These are phyloP conservation scores for Exobasidium cylindrosporum DNA, from an alignment of 1,284 basidiomycete species.

Conservation along the genomic window DNA sequence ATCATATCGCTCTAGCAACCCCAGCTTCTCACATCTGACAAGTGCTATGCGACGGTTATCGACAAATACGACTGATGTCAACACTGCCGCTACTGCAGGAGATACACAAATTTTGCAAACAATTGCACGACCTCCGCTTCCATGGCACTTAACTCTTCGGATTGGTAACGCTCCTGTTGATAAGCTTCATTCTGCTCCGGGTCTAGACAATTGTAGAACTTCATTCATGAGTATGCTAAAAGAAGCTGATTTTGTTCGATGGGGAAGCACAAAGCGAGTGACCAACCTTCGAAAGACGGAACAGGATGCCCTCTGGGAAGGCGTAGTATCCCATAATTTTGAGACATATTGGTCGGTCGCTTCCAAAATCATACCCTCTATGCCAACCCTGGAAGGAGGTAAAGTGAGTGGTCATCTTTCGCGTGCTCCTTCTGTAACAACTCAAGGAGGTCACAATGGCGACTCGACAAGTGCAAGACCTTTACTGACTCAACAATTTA, in stretches of 20 bases:
- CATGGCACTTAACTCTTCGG: slow-evolving; percentile 36
- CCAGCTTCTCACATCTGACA: neutral
- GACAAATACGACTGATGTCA: neutral
- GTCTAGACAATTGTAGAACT: slow-evolving; percentile 32
- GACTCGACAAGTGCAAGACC: slow-evolving; percentile 4
- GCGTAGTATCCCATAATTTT: slow-evolving; percentile 63
- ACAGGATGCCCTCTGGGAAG: slow-evolving; percentile 46
- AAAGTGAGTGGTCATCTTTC: neutral
- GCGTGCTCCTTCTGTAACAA: neutral
- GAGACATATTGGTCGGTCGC: slow-evolving; percentile 90
- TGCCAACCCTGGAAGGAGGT: neutral
- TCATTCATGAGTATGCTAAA: slow-evolving; percentile 49
- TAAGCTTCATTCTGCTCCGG: slow-evolving; percentile 31
- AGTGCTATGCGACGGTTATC: neutral
- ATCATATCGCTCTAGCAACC: slow-evolving; percentile 13
- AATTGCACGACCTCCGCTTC: slow-evolving; percentile 12
- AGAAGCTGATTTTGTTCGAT: slow-evolving; percentile 48
- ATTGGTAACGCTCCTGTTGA: slow-evolving; percentile 35
- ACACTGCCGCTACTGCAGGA: neutral
- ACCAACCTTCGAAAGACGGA: slow-evolving; percentile 40
- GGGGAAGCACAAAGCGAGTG: slow-evolving; percentile 42
- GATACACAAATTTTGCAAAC: no score
- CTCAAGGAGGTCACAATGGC: neutral
- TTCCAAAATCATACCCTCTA: slow-evolving; percentile 66
- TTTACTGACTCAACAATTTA: slow-evolving; percentile 11